These are phyloP conservation scores for Adansonia grandidieri DNA, from an alignment of 441 rosid genomes.

Conservation along the genomic window DNA sequence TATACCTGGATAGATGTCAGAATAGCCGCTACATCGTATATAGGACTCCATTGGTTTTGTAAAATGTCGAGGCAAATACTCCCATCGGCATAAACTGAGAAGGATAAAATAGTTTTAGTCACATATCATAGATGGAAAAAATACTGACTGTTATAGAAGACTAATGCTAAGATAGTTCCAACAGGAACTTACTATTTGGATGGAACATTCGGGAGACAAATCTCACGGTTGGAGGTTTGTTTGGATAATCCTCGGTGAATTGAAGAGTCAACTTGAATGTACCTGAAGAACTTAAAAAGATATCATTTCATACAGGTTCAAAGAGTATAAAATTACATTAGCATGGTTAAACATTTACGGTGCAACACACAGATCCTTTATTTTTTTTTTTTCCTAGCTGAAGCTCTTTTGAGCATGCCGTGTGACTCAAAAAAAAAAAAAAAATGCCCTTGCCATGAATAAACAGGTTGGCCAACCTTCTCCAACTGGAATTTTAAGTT, in stretches of 20 bases:
- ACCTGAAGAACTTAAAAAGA: slow-evolving; percentile 37
- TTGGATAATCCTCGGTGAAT: slow-evolving; percentile 59
- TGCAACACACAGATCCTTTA: no score
- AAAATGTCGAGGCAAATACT: slow-evolving; percentile 70
- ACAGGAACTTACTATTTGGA: slow-evolving; percentile 47
- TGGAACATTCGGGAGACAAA: slow-evolving; percentile 60
- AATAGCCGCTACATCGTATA: slow-evolving; percentile 62
- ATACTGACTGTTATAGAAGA: no score
- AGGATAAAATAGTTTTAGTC: no score
- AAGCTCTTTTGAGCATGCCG: no score
- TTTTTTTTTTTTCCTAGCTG: no score
- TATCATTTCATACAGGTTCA: no score
- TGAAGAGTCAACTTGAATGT: slow-evolving; percentile 56
- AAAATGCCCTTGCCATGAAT: no score
- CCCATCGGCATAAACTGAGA: slow-evolving; percentile 69
- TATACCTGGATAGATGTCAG: slow-evolving; percentile 67
- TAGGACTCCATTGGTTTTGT: slow-evolving; percentile 78
- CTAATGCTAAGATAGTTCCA: not conserved
- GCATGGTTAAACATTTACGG: no score
- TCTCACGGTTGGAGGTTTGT: slow-evolving; percentile 58
- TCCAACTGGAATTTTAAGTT: not conserved
- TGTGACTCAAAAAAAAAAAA: no score
- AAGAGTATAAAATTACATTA: no score
- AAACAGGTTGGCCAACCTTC: not conserved
- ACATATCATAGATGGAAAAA: no score